phyloP scores from a whole-genome alignment of 805 yeast species.

The Zygotorulaspora danielsina region DNA sequence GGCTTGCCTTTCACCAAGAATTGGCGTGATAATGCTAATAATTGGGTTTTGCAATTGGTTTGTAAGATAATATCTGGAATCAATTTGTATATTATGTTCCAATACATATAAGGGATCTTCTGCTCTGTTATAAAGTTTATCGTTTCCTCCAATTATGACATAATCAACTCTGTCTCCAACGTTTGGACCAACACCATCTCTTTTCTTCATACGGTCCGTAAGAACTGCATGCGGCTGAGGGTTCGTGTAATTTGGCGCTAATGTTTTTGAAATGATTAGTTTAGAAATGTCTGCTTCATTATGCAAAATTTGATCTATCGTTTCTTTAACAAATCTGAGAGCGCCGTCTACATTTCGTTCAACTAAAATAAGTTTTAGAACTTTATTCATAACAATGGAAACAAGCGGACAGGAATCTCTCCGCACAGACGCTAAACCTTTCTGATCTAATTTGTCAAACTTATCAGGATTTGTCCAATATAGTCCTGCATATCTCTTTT shows the following conservation, averaged over 20 bases:
- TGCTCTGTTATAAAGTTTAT: slow-evolving; percentile 87
- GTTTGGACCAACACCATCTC: slow-evolving; percentile 97
- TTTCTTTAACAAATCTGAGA: slow-evolving; percentile 73
- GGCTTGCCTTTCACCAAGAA: slow-evolving; percentile 80
- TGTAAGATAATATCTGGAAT: slow-evolving; percentile 87
- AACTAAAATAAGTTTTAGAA: slow-evolving; percentile 76
- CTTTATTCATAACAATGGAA: slow-evolving; percentile 90
- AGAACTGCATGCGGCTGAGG: slow-evolving; percentile 97
- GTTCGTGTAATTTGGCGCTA: slow-evolving; percentile 88
- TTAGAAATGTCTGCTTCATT: slow-evolving; percentile 90
- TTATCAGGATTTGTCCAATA: slow-evolving; percentile 94
- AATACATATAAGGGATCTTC: slow-evolving; percentile 94
- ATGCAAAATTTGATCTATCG: slow-evolving; percentile 85
- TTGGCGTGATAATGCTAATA: slow-evolving; percentile 91
- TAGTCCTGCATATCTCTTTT: slow-evolving; percentile 94
- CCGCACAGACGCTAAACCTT: slow-evolving; percentile 97
- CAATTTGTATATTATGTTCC: slow-evolving; percentile 89
- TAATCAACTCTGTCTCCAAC: slow-evolving; percentile 98
- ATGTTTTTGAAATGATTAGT: slow-evolving; percentile 87
- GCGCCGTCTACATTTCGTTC: slow-evolving; percentile 86
- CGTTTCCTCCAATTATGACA: slow-evolving; percentile 80
- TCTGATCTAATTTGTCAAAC: slow-evolving; percentile 95
- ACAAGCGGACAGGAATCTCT: slow-evolving; percentile 96
- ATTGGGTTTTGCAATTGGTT: slow-evolving; percentile 92
- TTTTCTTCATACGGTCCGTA: slow-evolving; percentile 91